Conservation (phyloP, 805 yeast species). For the Cyberlindnera petersonii region DNA sequence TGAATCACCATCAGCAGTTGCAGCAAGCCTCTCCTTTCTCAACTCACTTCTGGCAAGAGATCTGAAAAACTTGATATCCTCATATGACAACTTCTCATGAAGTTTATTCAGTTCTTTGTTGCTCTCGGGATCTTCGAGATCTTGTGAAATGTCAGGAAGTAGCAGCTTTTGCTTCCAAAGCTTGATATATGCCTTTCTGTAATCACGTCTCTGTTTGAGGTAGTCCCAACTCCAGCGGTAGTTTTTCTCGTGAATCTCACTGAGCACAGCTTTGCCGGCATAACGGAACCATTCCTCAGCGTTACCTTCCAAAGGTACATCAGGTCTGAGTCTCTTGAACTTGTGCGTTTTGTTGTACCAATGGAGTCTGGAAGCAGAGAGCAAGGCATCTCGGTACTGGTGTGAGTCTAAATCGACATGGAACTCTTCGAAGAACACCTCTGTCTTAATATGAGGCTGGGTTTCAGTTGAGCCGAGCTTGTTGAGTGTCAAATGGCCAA, state of each 20-base stretch:
- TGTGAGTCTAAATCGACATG: constrained; percentile 80
- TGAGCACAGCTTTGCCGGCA: constrained; percentile 68
- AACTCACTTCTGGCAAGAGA: constrained; percentile 68
- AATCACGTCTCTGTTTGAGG: constrained; percentile 66
- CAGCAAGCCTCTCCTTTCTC: constrained; percentile 46
- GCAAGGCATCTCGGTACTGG: constrained; percentile 78
- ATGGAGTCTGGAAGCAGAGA: constrained; percentile 78
- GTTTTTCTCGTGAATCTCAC: constrained; percentile 78
- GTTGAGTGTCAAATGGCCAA: constrained; percentile 76
- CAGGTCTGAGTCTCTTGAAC: constrained; percentile 69
- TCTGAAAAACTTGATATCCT: constrained; percentile 82
- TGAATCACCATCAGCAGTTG: constrained; percentile 15
- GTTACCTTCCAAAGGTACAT: constrained; percentile 43
- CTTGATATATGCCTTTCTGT: constrained; percentile 60
- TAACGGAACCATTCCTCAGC: constrained; percentile 82
- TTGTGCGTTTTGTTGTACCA: constrained; percentile 73
- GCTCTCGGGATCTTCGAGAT: constrained; percentile 34
- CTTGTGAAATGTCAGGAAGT: constrained; percentile 29
- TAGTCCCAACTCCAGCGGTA: constrained; percentile 87
- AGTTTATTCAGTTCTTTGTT: constrained; percentile 43
- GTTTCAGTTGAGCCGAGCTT: constrained; percentile 70
- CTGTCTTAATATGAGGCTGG: constrained; percentile 66
- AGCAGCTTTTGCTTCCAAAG: constrained; percentile 63
- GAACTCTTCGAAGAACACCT: constrained; percentile 81
- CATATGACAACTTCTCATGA: constrained; percentile 60